Base-by-base conservation (phyloP, 1,284 basidiomycete genomes). In the Apiotrichum porosum region DNA sequence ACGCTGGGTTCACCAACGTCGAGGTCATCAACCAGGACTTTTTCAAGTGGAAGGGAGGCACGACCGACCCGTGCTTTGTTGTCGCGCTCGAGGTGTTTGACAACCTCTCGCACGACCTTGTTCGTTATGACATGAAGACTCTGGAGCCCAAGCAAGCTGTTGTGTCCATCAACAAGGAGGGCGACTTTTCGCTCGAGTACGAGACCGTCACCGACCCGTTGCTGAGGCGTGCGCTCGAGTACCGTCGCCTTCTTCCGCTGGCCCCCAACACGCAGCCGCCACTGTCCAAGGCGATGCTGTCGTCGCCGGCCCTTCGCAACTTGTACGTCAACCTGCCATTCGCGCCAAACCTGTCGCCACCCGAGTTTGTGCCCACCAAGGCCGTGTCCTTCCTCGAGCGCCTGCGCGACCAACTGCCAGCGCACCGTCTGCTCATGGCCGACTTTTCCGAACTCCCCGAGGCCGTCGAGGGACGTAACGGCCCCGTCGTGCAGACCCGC, bases 71-170 rank as follows among this genome's bases (percentile, higher is more conserved):
- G 18, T 97, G 93, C 70, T 97, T 87, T 68, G 85, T 98, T 59
- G 71, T 98, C 28, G 93, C 92, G 3, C 81, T 97, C 77, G 94
- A 98, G 75, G 95, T 98, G 42, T 81, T 97, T 50, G 95, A 99
- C 73, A 99, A 99, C 71, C 90, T 99, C 56, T 84, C 93, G 3
- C 95, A 98, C 69, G 95, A 99, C 66, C 81, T 97, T 60, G 80
- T 99, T 37, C 85, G 94, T 26, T 97, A 95, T 65, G 84, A 91
- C 60, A 76, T 87, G 31, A 75, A 78, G 49, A 89, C 83, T 3
- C 77, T 88, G 46, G 76, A 83, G 59, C 90, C 94, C 0, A 83
- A 87, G 48, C 92, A 98, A 72, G 88, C 84, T 13, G 64, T 90
- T 18, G 84, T 98, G 13, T 81, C 84, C 10, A 80, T 97, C 53